Evolutionary conservation across 73 alveolate genomes (phyloP).

Genomic region (Durusdinium trenchii): DNA sequence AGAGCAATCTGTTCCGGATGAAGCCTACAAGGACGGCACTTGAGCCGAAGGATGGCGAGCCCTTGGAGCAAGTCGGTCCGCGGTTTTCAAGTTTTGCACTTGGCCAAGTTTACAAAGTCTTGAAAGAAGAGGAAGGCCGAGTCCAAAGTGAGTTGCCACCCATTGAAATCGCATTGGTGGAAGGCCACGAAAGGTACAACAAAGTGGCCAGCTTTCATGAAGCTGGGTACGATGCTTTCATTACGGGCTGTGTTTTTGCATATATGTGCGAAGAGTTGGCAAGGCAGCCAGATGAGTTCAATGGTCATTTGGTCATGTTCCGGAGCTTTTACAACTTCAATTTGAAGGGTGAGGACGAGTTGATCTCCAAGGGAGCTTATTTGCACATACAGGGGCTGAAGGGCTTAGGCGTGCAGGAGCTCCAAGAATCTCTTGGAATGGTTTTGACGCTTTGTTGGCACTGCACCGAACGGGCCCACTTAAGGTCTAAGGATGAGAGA

Average conservation of each 20-base stretch:
- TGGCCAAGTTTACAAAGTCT: conserved; percentile 46
- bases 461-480: too few species aligned
- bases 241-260: conserved; percentile 76
- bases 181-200: conserved; percentile 37
- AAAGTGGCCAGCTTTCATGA: conserved; percentile 53
- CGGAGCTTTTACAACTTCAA: conserved; percentile 72
- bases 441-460: neutral
- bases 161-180: neutral
- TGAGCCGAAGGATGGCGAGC: neutral
- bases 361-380: conserved; percentile 46
- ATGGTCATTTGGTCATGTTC: conserved; percentile 58
- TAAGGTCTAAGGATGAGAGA: too few species aligned
- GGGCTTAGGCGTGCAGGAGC: conserved; percentile 50
- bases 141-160: too few species aligned
- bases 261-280: conserved; percentile 29
- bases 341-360: conserved; percentile 51
- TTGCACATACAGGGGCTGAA: conserved; percentile 59
- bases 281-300: conserved; percentile 11
- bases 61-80: neutral
- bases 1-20: conserved; percentile 10
- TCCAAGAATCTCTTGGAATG: neutral
- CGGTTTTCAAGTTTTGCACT: conserved; percentile 40
- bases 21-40: conserved; percentile 17
- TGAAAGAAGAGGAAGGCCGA: conserved; percentile 6
- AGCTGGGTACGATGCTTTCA: conserved; percentile 82